phyloP scores from a whole-genome alignment of 2,329 filamentous ascomycete species.

The Diaporthe aspalathi region DNA sequence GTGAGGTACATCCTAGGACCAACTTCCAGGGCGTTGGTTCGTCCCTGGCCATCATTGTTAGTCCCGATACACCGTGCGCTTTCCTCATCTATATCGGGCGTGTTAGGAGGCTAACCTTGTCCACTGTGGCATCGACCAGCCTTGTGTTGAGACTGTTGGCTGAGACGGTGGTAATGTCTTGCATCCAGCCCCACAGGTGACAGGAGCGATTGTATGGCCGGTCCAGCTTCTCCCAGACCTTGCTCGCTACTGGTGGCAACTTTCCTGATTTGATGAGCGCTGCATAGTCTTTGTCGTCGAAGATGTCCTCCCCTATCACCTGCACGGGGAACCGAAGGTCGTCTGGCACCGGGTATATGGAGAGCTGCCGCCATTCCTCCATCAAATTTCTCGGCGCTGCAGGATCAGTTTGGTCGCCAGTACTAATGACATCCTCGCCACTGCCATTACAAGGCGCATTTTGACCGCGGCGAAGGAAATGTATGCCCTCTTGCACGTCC shows the following conservation, averaged over 20 bases:
- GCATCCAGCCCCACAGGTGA: slow-evolving; percentile 78
- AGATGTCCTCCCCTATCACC: slow-evolving; percentile 60
- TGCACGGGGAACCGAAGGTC: slow-evolving; percentile 66
- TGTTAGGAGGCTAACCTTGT: slow-evolving; percentile 18
- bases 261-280: slow-evolving; percentile 52
- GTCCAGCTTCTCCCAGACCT: slow-evolving; percentile 45
- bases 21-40: slow-evolving; percentile 32
- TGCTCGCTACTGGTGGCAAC: slow-evolving; percentile 62
- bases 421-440: background rate
- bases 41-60: slow-evolving; percentile 18
- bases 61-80: background rate
- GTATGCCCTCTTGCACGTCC: slow-evolving; percentile 37
- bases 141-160: slow-evolving; percentile 76
- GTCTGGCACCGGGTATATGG: slow-evolving; percentile 52
- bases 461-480: background rate
- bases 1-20: slow-evolving; percentile 35
- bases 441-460: slow-evolving; percentile 16
- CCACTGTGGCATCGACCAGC: slow-evolving; percentile 63
- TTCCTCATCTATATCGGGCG: too few species aligned
- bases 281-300: slow-evolving; percentile 51
- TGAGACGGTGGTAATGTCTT: slow-evolving; percentile 73
- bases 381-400: slow-evolving; percentile 42
- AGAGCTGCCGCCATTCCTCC: slow-evolving; percentile 49
- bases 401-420: background rate
- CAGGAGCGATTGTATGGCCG: slow-evolving; percentile 70